Evolutionary conservation across 2,329 filamentous ascomycete genomes (phyloP).

Genomic region (Sporothrix dimorphospora): DNA sequence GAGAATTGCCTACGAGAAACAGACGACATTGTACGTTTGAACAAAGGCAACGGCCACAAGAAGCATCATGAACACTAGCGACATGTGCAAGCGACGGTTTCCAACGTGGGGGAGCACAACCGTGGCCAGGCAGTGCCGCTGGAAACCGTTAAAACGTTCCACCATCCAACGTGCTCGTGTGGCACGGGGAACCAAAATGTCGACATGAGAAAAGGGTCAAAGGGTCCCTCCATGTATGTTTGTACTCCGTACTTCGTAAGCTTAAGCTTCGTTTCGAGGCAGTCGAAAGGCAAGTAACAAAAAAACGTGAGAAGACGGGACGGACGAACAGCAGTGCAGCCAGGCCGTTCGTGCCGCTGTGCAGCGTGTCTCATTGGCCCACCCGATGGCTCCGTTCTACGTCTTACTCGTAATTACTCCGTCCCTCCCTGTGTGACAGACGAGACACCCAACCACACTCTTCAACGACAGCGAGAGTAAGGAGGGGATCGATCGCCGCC

Average conservation of each 20-base stretch:
- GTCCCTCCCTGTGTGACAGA: background rate
- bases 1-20: background rate
- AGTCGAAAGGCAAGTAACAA: background rate
- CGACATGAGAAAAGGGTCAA: too few relatives aligned
- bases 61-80: background rate
- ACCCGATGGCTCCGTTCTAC: background rate
- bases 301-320: background rate
- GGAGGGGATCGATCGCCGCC: conserved; percentile 13
- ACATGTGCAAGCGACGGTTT: background rate
- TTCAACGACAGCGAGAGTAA: background rate
- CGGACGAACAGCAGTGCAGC: conserved; percentile 9
- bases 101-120: background rate
- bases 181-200: background rate
- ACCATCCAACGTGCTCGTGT: conserved; percentile 2
- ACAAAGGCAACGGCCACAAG: background rate
- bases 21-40: background rate
- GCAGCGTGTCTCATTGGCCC: conserved; percentile 7
- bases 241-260: too few relatives aligned
- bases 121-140: background rate
- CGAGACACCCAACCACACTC: background rate
- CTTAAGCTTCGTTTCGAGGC: conserved; percentile 9
- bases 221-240: background rate
- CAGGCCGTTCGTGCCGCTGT: conserved; percentile 9
- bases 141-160: background rate
- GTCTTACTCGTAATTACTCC: too few relatives aligned